Evolutionary conservation across 2,329 filamentous ascomycete genomes (phyloP), one percentile per base, ranked within the genome.

Genomic region (Fusarium odoratissimum): DNA sequence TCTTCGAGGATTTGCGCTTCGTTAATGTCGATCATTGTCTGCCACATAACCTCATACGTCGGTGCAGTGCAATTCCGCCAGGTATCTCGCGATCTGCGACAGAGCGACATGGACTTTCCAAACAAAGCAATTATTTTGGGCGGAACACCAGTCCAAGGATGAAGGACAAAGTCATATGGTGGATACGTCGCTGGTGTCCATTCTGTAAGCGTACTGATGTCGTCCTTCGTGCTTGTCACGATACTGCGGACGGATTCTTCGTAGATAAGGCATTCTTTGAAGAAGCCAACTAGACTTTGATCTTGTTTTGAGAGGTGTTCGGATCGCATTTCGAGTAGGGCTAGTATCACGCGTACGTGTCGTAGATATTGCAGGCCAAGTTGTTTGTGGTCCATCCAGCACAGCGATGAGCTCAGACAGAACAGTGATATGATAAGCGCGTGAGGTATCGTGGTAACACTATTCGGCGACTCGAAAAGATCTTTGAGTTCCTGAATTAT

Each of bases 211-310:
- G 67, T 73, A 37, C 59, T 69, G n/a, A 75, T 64, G 33, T 75
- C 73, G 8, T 75, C 72, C 23, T 46, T 65, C 9, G 68, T 56
- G 28, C 71, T 71, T 1, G 72, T 75, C 2, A 75, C 70, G 3
- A 75, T 75, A 0, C 73, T 75, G 23, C 70, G 57, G 2, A 75
- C 67, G 5, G 73, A 69, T 23, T 75, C 70, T 42, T 75, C 73
- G 16, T 75, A 75, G 4, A 75, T 66, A 0, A 75, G 48, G 1
- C 73, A 75, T 42, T 75, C 70, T 51, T 60, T 73, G n/a, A 75
- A 75, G 64, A 75, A 75, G 9, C 37, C 45, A 2, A 75, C 49
- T 1, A 75, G n/a, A 3, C 59, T 61, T 3, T 56, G 59, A 8
- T 75, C 72, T 30, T 75, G 67, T 19, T 60, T 55, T 3, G 59